These are phyloP conservation scores for Talaromyces funiculosus DNA, from an alignment of 2,329 filamentous ascomycete genomes.

Conservation along the genomic window DNA sequence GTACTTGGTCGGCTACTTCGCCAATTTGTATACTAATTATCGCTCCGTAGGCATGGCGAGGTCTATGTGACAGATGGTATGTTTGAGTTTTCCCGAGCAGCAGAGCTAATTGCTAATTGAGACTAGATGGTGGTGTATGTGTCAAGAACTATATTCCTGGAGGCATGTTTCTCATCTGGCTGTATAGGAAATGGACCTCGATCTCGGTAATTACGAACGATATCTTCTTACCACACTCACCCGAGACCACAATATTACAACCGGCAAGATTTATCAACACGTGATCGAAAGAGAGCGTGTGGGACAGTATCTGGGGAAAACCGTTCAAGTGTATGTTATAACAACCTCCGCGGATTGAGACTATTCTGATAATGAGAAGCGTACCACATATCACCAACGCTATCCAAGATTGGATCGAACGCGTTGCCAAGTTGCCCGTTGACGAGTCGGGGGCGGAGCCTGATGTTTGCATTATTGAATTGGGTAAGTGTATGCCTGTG, in stretches of 20 bases:
- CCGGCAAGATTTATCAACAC: constrained; percentile 88
- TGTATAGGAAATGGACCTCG: constrained; percentile 69
- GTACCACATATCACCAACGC: constrained; percentile 89
- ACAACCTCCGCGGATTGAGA: neutral
- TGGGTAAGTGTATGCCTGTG: constrained; percentile 48
- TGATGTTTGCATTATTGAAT: constrained; percentile 73
- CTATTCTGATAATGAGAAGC: constrained; percentile 58
- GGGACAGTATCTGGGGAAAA: constrained; percentile 12
- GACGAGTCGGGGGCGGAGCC: constrained; percentile 77
- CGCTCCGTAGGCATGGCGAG: constrained; percentile 66
- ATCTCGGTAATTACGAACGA: constrained; percentile 69
- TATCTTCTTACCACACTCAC: constrained; percentile 79
- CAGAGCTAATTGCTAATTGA: neutral
- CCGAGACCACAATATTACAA: constrained; percentile 91
- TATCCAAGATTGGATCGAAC: constrained; percentile 88
- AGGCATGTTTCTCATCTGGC: constrained; percentile 39
- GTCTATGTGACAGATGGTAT: constrained; percentile 58
- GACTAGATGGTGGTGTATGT: neutral
- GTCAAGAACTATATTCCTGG: neutral
- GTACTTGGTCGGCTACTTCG: neutral
- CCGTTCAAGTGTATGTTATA: constrained; percentile 6
- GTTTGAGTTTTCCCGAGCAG: neutral
- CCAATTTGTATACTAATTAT: neutral
- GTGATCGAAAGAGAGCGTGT: constrained; percentile 61
- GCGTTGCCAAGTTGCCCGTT: constrained; percentile 77